Conservation (phyloP, 129 eudicot genomes). For the Flaveria ramosissima region DNA sequence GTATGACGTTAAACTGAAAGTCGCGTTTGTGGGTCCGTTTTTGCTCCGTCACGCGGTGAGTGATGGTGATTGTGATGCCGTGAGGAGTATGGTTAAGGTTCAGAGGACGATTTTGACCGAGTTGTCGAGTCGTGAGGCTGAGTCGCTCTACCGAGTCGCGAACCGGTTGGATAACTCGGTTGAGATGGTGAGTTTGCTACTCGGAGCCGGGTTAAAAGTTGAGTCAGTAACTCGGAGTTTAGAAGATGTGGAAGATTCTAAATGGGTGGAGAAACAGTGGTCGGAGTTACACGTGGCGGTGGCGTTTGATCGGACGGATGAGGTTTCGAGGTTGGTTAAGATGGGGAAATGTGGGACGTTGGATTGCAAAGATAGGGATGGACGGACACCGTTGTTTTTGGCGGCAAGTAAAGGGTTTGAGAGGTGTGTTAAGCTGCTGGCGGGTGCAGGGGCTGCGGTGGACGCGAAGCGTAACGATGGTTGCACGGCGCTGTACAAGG, state of each 20-base stretch:
- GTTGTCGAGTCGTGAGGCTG: constrained; percentile 50
- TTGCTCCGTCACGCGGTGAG: constrained; percentile 59
- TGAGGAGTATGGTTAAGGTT: constrained; percentile 48
- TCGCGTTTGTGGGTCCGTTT: constrained; percentile 60
- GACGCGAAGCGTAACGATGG: constrained; percentile 68
- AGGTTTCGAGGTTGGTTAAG: constrained; percentile 44
- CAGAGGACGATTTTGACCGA: constrained; percentile 45
- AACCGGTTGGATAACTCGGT: constrained; percentile 48
- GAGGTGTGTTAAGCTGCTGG: constrained; percentile 47
- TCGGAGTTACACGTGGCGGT: constrained; percentile 60
- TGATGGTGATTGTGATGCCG: constrained; percentile 44
- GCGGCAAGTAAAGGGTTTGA: constrained; percentile 58
- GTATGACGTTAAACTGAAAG: constrained; percentile 59
- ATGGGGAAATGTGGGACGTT: constrained; percentile 32
- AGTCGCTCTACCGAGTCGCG: constrained; percentile 51
- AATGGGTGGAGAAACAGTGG: constrained; percentile 55
- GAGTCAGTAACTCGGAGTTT: constrained; percentile 19
- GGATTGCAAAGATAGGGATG: constrained; percentile 65
- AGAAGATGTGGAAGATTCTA: constrained; percentile 27
- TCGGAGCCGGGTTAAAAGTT: constrained; percentile 49
- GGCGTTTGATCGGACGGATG: constrained; percentile 53
- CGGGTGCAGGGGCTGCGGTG: constrained; percentile 61
- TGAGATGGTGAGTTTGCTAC: constrained; percentile 45
- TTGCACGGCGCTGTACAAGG: constrained; percentile 57
- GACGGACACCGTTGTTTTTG: constrained; percentile 60